Evolutionary conservation across 2,329 filamentous ascomycete species (phyloP).

Genomic region (Leptodontidium sp.): DNA sequence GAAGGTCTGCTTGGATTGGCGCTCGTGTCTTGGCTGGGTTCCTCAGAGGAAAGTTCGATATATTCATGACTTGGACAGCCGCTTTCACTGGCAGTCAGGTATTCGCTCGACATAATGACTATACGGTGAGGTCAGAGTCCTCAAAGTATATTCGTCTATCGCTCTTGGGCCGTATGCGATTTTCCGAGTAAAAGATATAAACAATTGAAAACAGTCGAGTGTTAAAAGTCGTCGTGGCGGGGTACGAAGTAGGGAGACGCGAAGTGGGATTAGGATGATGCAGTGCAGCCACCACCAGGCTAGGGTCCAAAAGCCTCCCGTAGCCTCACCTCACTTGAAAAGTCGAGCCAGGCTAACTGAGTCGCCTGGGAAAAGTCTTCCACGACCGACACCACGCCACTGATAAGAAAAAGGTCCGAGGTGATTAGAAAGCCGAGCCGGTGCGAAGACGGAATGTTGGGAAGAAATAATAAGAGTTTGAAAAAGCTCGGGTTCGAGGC

Average conservation of each 20-base stretch:
- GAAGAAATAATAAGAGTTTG: not conserved
- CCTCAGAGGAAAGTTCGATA: constrained; percentile 34
- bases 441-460: not conserved
- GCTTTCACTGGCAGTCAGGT: constrained; percentile 35
- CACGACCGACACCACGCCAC: constrained; percentile 9
- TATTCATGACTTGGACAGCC: constrained; percentile 28
- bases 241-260: constrained; percentile 3
- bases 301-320: constrained; percentile 5
- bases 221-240: constrained; percentile 6
- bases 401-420: constrained; percentile 25
- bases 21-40: constrained; percentile 36
- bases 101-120: constrained; percentile 39
- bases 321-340: constrained; percentile 4
- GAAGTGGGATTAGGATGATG: constrained; percentile 13
- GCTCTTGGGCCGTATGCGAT: not conserved
- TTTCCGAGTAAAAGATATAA: not conserved
- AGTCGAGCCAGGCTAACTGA: not conserved
- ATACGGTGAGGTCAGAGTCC: not conserved
- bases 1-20: constrained; percentile 38
- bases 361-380: constrained; percentile 11
- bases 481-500: not conserved
- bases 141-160: not conserved
- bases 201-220: not conserved
- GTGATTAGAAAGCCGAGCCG: not conserved
- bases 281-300: not conserved